Percentiles rank a stretch among this genome's conserved stretches.
Conservation (phyloP, 371 early-diverging fungal genomes). For the Parasitella parasitica region DNA sequence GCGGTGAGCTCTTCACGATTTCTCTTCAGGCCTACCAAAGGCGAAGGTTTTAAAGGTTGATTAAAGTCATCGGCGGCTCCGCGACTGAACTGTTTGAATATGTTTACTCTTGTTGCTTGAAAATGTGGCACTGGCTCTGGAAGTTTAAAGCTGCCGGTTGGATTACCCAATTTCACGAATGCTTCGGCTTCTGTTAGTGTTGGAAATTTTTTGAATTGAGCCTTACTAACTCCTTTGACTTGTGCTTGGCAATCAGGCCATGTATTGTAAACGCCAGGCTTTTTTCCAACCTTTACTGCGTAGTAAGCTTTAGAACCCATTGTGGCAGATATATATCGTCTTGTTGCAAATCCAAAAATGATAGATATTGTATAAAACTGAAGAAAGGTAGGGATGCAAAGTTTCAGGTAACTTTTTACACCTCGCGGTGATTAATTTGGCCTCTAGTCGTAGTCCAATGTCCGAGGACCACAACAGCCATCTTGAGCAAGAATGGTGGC, state of each 20-base stretch:
- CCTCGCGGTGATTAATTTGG: too few relatives aligned
- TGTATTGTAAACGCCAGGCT: conserved; percentile 53
- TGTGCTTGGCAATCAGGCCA: conserved; percentile 66
- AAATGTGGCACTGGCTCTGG: neutral
- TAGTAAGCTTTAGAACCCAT: conserved; percentile 37
- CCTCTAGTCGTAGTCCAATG: too few relatives aligned
- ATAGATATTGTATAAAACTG: too few relatives aligned
- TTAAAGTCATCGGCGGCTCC: neutral
- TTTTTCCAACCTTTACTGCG: conserved; percentile 60
- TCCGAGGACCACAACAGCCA: too few relatives aligned
- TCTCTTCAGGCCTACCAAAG: neutral
- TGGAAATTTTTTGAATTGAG: conserved; percentile 63
- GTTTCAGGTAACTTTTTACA: too few relatives aligned
- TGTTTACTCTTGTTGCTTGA: neutral
- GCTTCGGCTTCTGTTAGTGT: conserved; percentile 48
- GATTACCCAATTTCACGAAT: conserved; percentile 20
- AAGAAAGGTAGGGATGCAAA: too few relatives aligned
- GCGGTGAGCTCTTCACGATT: neutral
- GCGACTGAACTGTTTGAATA: neutral
- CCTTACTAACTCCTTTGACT: conserved; percentile 52
- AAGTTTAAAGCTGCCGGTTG: neutral
- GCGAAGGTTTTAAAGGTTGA: neutral
- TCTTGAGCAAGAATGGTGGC: too few relatives aligned
- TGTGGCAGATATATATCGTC: neutral
- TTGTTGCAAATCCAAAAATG: neutral